These are phyloP conservation scores for Entomortierella parvispora DNA, from an alignment of 192 early-diverging fungal genomes.

Conservation along the genomic window DNA sequence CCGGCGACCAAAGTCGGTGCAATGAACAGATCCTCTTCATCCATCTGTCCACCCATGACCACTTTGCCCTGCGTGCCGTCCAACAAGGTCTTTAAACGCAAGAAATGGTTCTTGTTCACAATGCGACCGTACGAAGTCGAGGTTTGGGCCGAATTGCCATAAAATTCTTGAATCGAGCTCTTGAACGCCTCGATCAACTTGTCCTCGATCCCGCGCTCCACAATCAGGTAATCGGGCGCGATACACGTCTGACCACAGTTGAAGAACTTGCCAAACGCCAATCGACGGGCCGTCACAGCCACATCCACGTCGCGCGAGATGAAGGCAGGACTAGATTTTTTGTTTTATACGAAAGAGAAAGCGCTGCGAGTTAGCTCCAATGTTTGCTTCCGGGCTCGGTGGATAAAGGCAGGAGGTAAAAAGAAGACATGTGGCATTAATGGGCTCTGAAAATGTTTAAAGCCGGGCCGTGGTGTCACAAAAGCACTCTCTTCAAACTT, in stretches of 20 bases:
- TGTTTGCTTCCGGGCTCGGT: too few relatives aligned
- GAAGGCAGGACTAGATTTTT: constrained; percentile 69
- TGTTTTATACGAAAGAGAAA: background rate
- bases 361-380: too few relatives aligned
- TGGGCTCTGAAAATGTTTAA: too few relatives aligned
- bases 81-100: constrained; percentile 65
- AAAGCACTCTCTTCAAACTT: too few relatives aligned
- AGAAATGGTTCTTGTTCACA: constrained; percentile 69
- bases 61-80: constrained; percentile 63
- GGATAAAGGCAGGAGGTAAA: background rate
- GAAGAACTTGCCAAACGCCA: constrained; percentile 86
- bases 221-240: constrained; percentile 80
- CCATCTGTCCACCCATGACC: constrained; percentile 66
- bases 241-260: constrained; percentile 93
- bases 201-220: constrained; percentile 58
- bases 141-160: constrained; percentile 51
- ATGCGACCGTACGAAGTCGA: constrained; percentile 69
- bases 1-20: constrained; percentile 83
- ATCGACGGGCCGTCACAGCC: constrained; percentile 70
- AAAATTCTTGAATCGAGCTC: constrained; percentile 57
- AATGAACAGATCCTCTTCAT: constrained; percentile 75
- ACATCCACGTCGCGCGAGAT: constrained; percentile 79
- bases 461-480: too few relatives aligned
- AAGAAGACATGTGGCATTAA: background rate
- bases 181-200: constrained; percentile 65